Evolutionary conservation across 2,329 filamentous ascomycete genomes (phyloP).

Genomic region (Aureobasidium sp.): DNA sequence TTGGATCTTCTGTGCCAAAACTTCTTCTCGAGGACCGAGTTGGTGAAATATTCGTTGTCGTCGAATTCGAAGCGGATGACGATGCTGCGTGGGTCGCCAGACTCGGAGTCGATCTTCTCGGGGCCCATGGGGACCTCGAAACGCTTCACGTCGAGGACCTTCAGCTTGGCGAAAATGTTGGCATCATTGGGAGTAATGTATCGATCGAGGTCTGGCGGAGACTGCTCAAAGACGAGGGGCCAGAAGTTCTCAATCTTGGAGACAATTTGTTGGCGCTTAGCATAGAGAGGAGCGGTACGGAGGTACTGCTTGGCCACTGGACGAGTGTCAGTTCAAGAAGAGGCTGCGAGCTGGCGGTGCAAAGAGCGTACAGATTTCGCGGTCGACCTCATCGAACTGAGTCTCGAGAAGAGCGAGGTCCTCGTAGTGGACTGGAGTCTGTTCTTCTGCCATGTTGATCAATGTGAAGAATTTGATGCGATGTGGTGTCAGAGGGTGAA

Average conservation of each 20-base stretch:
- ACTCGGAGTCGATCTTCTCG: constrained; percentile 33
- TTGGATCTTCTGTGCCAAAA: constrained; percentile 74
- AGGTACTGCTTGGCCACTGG: constrained; percentile 66
- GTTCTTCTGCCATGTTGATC: constrained; percentile 12
- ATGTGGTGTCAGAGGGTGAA: not conserved
- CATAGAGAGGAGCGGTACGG: constrained; percentile 64
- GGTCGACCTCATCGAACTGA: constrained; percentile 76
- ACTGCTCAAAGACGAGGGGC: constrained; percentile 85
- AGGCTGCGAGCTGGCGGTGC: not conserved
- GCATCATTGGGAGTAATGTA: constrained; percentile 79
- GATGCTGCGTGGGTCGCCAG: constrained; percentile 75
- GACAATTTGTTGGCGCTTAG: constrained; percentile 65
- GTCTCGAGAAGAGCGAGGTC: constrained; percentile 73
- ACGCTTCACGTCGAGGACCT: constrained; percentile 63
- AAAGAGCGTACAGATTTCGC: constrained; percentile 64
- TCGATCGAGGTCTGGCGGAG: constrained; percentile 77
- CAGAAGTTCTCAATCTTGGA: constrained; percentile 80
- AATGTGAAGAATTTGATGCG: not conserved
- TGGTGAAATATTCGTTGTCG: constrained; percentile 74
- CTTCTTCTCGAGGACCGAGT: constrained; percentile 77
- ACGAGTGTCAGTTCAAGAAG: constrained; percentile 17
- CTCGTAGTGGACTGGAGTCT: constrained; percentile 54
- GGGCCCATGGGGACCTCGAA: constrained; percentile 62
- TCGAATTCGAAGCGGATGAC: constrained; percentile 70
- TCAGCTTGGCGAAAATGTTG: constrained; percentile 63